phyloP scores from a whole-genome alignment of 2,329 filamentous ascomycete species.

The Alternaria tenuissima region DNA sequence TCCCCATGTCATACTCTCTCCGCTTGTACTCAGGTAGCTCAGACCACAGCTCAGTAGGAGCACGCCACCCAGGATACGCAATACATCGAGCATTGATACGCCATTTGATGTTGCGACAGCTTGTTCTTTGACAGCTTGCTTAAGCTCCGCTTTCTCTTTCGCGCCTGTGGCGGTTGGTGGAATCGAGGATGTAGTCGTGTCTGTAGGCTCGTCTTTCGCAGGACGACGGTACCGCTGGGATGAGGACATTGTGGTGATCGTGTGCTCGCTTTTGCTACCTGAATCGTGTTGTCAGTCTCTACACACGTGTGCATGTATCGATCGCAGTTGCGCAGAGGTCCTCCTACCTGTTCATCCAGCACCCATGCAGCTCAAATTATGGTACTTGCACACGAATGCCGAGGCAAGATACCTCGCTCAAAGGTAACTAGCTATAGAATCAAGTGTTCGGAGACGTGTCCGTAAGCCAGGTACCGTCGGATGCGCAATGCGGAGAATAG shows the following conservation, averaged over 20 bases:
- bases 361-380: background rate
- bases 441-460: slow-evolving; percentile 18
- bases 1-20: slow-evolving; percentile 60
- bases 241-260: slow-evolving; percentile 27
- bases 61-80: slow-evolving; percentile 74
- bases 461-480: slow-evolving; percentile 3
- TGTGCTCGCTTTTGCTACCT: background rate
- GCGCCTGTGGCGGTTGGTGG: slow-evolving; percentile 21
- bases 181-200: slow-evolving; percentile 15
- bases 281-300: background rate
- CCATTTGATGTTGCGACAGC: slow-evolving; percentile 30
- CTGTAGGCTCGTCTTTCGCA: slow-evolving; percentile 13
- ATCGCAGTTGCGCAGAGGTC: background rate
- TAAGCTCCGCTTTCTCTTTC: slow-evolving; percentile 37
- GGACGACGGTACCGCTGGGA: slow-evolving; percentile 35
- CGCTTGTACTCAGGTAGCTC: slow-evolving; percentile 78
- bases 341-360: slow-evolving; percentile 3
- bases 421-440: background rate
- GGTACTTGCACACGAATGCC: background rate
- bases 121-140: slow-evolving; percentile 35
- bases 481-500: slow-evolving; percentile 21
- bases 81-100: slow-evolving; percentile 64
- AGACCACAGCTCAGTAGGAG: slow-evolving; percentile 71
- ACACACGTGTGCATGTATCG: background rate
- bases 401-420: background rate